Percentiles rank a stretch among this genome's conserved stretches.
phyloP scores from a whole-genome alignment of 2,329 filamentous ascomycete genomes.

The Verticillium longisporum region DNA sequence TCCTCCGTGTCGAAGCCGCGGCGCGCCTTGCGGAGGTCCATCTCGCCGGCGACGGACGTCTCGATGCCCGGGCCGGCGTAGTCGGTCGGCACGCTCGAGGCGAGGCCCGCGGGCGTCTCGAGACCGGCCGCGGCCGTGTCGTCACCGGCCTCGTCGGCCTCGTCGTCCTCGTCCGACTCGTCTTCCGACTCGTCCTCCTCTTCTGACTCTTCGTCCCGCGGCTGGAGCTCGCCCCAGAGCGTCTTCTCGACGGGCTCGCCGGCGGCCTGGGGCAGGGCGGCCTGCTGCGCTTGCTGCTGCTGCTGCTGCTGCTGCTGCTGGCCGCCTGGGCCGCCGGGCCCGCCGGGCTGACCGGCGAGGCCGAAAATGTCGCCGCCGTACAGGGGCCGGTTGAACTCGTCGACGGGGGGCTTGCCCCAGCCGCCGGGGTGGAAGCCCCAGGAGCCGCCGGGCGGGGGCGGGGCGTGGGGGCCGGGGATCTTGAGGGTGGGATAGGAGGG shows the following conservation, averaged over 20 bases:
- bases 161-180: conserved; percentile 44
- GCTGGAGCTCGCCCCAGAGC: conserved; percentile 88
- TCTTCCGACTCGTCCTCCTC: conserved; percentile 34
- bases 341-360: conserved; percentile 43
- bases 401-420: conserved; percentile 91
- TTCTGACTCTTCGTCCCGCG: conserved; percentile 64
- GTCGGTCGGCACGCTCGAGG: conserved; percentile 75
- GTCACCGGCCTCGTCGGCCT: conserved; percentile 55
- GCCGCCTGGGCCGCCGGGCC: conserved; percentile 2
- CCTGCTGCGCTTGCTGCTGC: conserved; percentile 27
- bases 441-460: conserved; percentile 77
- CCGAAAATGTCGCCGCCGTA: conserved; percentile 96
- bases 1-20: conserved; percentile 87
- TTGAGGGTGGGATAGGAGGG: conserved; percentile 94
- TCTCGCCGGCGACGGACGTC: conserved; percentile 75
- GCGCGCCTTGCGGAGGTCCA: conserved; percentile 83
- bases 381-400: conserved; percentile 84
- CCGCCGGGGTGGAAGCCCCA: conserved; percentile 97
- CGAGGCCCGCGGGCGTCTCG: conserved; percentile 75
- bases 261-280: conserved; percentile 25
- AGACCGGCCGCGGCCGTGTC: conserved; percentile 71
- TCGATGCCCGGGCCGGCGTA: conserved; percentile 61
- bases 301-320: conserved; percentile 14
- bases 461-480: conserved; percentile 89
- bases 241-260: conserved; percentile 80